phyloP scores from a whole-genome alignment of 2,329 filamentous ascomycete species.

The Helminthosporium solani region DNA sequence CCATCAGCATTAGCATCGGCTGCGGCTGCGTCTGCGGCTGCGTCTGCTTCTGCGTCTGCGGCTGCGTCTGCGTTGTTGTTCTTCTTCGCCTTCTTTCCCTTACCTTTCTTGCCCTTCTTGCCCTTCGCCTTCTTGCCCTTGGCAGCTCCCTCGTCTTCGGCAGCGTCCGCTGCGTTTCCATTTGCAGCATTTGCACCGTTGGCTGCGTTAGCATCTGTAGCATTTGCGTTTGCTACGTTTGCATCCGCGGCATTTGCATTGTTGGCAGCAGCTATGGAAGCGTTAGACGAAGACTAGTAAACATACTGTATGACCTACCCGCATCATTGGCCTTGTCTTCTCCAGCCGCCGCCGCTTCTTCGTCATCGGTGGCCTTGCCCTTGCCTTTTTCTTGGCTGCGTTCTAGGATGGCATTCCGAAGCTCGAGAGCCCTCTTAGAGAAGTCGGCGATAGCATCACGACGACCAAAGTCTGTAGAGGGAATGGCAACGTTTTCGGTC shows the following conservation, averaged over 20 bases:
- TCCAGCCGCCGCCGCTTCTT: not conserved
- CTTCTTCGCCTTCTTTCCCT: constrained; percentile 3
- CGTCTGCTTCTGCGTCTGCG: not conserved
- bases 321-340: not conserved
- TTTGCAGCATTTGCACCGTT: not conserved
- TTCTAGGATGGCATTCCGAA: constrained; percentile 29
- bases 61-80: constrained; percentile 1
- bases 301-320: not conserved
- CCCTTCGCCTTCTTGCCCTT: not conserved
- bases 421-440: constrained; percentile 26
- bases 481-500: constrained; percentile 24
- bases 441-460: constrained; percentile 27
- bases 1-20: constrained; percentile 2
- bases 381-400: not conserved
- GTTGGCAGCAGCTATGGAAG: constrained; percentile 1
- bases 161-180: not conserved
- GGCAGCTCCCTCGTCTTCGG: not conserved
- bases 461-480: constrained; percentile 23
- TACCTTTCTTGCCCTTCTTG: not conserved
- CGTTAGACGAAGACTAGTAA: not conserved
- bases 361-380: not conserved
- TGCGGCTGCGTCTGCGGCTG: not conserved
- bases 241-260: not conserved
- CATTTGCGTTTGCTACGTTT: not conserved
- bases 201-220: not conserved